Evolutionary conservation across 2,329 filamentous ascomycete genomes (phyloP).

Genomic region (Aspergillus phoenicis): DNA sequence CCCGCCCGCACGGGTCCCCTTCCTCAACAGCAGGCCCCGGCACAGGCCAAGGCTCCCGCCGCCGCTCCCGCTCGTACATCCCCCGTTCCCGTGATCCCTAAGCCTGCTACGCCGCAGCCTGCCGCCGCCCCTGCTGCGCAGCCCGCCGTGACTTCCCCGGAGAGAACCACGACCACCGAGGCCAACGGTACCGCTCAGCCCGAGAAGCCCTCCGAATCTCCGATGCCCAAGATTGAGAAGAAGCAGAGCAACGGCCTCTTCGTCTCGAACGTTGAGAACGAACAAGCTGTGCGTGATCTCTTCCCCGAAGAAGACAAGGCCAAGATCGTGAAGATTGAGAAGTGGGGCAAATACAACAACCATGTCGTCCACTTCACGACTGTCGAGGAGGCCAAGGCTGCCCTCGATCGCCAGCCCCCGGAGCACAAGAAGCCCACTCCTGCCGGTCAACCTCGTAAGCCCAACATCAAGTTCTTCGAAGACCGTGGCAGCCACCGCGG

Average conservation of each 20-base stretch:
- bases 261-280: constrained; percentile 80
- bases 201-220: constrained; percentile 43
- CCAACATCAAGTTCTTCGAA: constrained; percentile 81
- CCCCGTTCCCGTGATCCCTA: constrained; percentile 47
- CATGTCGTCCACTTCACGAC: constrained; percentile 83
- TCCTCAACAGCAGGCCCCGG: constrained; percentile 36
- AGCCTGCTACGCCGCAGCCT: constrained; percentile 41
- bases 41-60: constrained; percentile 34
- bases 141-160: constrained; percentile 46
- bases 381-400: constrained; percentile 75
- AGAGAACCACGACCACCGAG: constrained; percentile 54
- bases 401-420: constrained; percentile 72
- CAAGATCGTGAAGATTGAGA: constrained; percentile 76
- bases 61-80: constrained; percentile 37
- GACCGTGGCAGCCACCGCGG: constrained; percentile 61
- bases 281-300: constrained; percentile 78
- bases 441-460: constrained; percentile 72
- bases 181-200: constrained; percentile 56
- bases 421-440: constrained; percentile 72
- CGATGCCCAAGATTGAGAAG: constrained; percentile 62
- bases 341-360: constrained; percentile 70
- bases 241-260: constrained; percentile 83
- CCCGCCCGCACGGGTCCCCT: constrained; percentile 27
- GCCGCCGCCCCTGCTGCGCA: constrained; percentile 44
- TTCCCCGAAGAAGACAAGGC: constrained; percentile 80